Percentiles rank a stretch among this genome's conserved stretches.
Evolutionary conservation across 1,284 basidiomycete genomes (phyloP).

Genomic region (Lentinula novae-zelandiae): DNA sequence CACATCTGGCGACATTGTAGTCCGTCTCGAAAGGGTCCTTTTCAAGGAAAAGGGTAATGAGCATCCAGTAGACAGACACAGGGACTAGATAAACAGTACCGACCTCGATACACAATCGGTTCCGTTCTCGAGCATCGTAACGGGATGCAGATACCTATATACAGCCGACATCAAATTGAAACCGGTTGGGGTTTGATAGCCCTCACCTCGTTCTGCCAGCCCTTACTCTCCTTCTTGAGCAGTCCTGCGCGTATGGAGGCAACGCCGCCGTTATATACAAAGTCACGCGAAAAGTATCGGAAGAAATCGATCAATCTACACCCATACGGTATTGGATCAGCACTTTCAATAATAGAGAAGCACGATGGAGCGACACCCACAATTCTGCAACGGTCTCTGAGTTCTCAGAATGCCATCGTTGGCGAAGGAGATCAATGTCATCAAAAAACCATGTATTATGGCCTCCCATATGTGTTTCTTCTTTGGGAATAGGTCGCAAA

Average conservation of each 20-base stretch:
- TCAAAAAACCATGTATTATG: slow-evolving; percentile 97
- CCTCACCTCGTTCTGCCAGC: slow-evolving; percentile 90
- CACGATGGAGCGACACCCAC: slow-evolving; percentile 37
- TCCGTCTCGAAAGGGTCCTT: slow-evolving; percentile 95
- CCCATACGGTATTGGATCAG: slow-evolving; percentile 12
- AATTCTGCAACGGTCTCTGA: slow-evolving; percentile 92
- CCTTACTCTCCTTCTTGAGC: slow-evolving; percentile 87
- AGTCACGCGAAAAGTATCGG: slow-evolving; percentile 93
- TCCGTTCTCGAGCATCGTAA: slow-evolving; percentile 80
- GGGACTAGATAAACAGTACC: slow-evolving; percentile 15
- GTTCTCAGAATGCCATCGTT: slow-evolving; percentile 93
- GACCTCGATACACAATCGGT: slow-evolving; percentile 92
- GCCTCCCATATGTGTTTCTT: slow-evolving; percentile 82
- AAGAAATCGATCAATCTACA: slow-evolving; percentile 93
- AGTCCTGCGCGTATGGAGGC: slow-evolving; percentile 89
- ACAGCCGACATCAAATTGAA: background rate
- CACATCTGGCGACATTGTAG: slow-evolving; percentile 95
- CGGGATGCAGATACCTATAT: slow-evolving; percentile 42
- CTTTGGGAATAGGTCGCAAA: slow-evolving; percentile 75
- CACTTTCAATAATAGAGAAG: slow-evolving; percentile 1
- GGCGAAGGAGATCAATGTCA: slow-evolving; percentile 88
- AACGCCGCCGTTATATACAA: slow-evolving; percentile 88
- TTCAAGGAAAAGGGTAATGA: background rate
- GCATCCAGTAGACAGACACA: background rate
- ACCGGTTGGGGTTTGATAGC: background rate